phyloP scores from a whole-genome alignment of 805 yeast genomes.

The Candida loeiensis region DNA sequence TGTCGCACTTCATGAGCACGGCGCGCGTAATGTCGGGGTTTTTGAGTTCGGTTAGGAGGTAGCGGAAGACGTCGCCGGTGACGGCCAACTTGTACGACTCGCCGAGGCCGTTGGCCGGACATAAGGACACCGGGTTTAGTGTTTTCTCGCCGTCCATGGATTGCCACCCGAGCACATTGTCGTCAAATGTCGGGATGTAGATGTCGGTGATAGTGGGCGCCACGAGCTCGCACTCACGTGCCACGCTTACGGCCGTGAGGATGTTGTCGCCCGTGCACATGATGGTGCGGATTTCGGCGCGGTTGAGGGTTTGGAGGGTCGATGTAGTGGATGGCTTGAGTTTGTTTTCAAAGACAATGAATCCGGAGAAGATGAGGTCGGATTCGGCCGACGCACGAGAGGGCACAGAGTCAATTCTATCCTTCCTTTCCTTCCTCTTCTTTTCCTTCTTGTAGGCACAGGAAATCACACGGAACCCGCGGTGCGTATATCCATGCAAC shows the following conservation, averaged over 20 bases:
- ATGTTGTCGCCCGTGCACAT: slow-evolving; percentile 99
- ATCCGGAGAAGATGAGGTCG: slow-evolving; percentile 74
- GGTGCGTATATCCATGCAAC: slow-evolving; percentile 82
- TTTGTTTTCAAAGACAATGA: slow-evolving; percentile 89
- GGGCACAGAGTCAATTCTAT: background rate
- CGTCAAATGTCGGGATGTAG: slow-evolving; percentile 55
- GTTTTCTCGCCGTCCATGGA: slow-evolving; percentile 58
- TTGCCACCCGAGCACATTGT: slow-evolving; percentile 52
- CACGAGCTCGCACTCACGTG: slow-evolving; percentile 74
- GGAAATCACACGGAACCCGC: slow-evolving; percentile 93
- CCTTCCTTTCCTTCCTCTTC: background rate
- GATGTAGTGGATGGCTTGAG: slow-evolving; percentile 64
- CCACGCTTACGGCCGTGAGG: slow-evolving; percentile 91
- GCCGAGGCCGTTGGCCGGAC: slow-evolving; percentile 36
- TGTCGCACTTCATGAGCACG: slow-evolving; percentile 66
- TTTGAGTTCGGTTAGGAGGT: slow-evolving; percentile 57
- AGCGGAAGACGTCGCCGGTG: slow-evolving; percentile 89
- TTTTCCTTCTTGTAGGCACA: slow-evolving; percentile 63
- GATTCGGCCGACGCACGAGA: slow-evolving; percentile 65
- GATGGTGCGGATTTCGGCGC: slow-evolving; percentile 74
- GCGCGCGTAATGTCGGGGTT: slow-evolving; percentile 41
- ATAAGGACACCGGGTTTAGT: slow-evolving; percentile 63
- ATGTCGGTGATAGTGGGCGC: slow-evolving; percentile 31
- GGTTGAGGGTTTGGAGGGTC: slow-evolving; percentile 55
- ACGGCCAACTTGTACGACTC: slow-evolving; percentile 66